These are phyloP conservation scores for Lonicera japonica DNA, from an alignment of 129 eudicot genomes.

Conservation along the genomic window DNA sequence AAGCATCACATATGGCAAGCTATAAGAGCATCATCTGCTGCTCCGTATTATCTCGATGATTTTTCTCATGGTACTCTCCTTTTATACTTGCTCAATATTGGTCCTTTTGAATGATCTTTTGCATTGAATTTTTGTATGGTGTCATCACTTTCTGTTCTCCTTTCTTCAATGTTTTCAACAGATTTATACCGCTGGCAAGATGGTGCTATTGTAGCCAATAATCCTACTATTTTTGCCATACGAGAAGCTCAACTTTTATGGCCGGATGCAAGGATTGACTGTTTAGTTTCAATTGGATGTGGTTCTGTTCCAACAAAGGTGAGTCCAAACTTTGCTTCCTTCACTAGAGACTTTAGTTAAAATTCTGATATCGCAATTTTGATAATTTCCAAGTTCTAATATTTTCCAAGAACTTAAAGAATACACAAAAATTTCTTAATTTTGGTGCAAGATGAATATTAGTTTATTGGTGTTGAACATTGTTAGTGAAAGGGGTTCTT, in stretches of 20 bases:
- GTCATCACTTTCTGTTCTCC: neutral
- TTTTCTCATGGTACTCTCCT: conserved; percentile 74
- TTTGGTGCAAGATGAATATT: too few species aligned
- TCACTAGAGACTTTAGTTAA: neutral
- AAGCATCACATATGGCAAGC: conserved; percentile 95
- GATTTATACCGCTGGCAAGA: conserved; percentile 93
- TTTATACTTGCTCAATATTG: neutral
- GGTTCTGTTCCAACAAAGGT: conserved; percentile 98
- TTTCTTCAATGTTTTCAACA: conserved; percentile 17
- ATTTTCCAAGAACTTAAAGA: neutral
- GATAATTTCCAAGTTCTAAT: neutral
- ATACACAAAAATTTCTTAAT: neutral
- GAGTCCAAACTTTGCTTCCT: conserved; percentile 1
- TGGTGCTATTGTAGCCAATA: conserved; percentile 96
- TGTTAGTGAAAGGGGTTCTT: too few species aligned
- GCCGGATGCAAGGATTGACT: conserved; percentile 91
- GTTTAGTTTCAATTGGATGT: conserved; percentile 91
- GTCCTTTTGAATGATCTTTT: conserved; percentile 5
- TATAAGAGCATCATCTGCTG: conserved; percentile 98
- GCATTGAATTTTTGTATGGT: conserved; percentile 7
- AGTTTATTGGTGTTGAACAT: too few species aligned
- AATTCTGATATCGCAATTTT: neutral
- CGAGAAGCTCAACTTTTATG: conserved; percentile 95
- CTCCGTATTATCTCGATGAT: conserved; percentile 99
- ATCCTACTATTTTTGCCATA: conserved; percentile 88